Conservation (phyloP, 176 grass and related monocot genomes). For the Leersia perrieri region DNA sequence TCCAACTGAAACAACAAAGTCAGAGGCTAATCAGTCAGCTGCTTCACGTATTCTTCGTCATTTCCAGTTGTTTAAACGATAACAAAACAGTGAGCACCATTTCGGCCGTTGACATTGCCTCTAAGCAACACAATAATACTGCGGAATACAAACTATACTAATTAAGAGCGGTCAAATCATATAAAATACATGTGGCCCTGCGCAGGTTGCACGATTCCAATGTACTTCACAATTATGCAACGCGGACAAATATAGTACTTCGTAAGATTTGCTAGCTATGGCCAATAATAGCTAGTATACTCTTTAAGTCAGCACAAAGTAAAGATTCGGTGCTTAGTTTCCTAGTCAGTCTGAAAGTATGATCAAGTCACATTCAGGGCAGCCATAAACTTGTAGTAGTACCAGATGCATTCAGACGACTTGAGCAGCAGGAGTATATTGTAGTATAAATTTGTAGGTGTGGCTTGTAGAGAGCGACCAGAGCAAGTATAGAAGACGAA, state of each 20-base stretch:
- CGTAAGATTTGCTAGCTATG: background rate
- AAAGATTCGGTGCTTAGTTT: conserved; percentile 15
- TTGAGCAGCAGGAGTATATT: background rate
- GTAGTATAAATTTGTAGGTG: background rate
- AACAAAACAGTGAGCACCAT: background rate
- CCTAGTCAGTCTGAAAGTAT: background rate
- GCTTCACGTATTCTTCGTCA: background rate
- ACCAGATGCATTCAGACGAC: conserved; percentile 9
- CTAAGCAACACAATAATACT: background rate
- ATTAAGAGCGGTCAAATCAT: conserved; percentile 18
- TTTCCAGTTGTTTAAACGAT: background rate
- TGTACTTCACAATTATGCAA: background rate
- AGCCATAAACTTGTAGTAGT: background rate
- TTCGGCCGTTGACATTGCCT: conserved; percentile 26
- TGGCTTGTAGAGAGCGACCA: conserved; percentile 4
- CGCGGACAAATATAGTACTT: background rate
- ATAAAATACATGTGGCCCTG: background rate
- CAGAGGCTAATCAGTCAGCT: conserved; percentile 3
- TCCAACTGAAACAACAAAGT: background rate
- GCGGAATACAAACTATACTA: background rate
- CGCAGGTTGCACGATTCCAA: background rate
- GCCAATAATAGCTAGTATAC: background rate
- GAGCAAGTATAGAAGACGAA: background rate
- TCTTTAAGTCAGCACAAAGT: background rate
- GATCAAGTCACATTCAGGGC: background rate